Conservation (phyloP, 1,284 basidiomycete species). For the Gymnopus androsaceus region DNA sequence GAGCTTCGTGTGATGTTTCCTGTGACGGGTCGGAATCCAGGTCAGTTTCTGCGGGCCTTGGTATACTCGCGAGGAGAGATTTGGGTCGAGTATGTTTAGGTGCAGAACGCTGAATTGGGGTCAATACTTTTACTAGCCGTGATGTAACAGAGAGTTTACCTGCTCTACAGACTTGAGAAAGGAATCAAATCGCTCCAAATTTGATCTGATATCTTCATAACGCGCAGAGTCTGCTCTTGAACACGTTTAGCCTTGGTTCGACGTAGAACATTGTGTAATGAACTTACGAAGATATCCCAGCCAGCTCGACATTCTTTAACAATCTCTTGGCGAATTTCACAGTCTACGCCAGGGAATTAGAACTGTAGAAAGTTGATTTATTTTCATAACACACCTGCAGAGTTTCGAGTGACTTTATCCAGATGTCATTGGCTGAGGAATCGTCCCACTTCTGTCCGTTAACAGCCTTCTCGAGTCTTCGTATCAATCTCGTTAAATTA, state of each 20-base stretch:
- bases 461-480: slow-evolving; percentile 61
- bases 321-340: slow-evolving; percentile 63
- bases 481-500: slow-evolving; percentile 64
- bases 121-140: too few species aligned
- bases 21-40: too few species aligned
- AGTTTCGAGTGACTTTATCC: slow-evolving; percentile 58
- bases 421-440: slow-evolving; percentile 27
- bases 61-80: too few species aligned
- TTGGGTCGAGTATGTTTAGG: too few species aligned
- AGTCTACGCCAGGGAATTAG: background rate
- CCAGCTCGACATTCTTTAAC: slow-evolving; percentile 55
- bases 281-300: slow-evolving; percentile 50
- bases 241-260: background rate
- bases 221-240: too few species aligned
- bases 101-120: too few species aligned
- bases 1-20: too few species aligned
- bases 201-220: slow-evolving; percentile 47
- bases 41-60: too few species aligned
- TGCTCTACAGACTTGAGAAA: slow-evolving; percentile 38
- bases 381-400: slow-evolving; percentile 59
- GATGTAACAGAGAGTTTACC: slow-evolving; percentile 37
- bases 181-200: slow-evolving; percentile 54
- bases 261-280: background rate
- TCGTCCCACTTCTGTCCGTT: slow-evolving; percentile 51
- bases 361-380: too few species aligned